A percentile compares a stretch with the other conserved stretches of the same genome.
These are phyloP conservation scores for Mariannaea sp. DNA, from an alignment of 2,329 filamentous ascomycete species.

Conservation along the genomic window DNA sequence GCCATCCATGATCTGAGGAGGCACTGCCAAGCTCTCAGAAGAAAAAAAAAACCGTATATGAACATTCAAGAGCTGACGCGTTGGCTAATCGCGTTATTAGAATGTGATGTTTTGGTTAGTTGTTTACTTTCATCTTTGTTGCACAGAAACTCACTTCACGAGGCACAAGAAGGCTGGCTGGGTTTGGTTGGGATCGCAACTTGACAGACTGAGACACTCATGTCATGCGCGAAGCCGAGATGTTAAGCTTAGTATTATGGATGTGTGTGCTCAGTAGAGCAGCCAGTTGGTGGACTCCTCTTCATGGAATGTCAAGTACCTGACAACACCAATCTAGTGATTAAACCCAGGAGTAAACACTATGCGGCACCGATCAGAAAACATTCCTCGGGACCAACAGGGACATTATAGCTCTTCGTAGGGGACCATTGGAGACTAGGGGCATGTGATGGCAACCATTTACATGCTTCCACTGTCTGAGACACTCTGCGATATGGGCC, in stretches of 20 bases:
- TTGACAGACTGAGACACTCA: neutral
- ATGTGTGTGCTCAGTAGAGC: neutral
- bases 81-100: too few species aligned
- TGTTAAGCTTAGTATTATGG: neutral
- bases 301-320: neutral
- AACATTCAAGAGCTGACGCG: too few species aligned
- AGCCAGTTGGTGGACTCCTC: too few species aligned
- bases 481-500: neutral
- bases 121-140: too few species aligned
- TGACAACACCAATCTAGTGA: neutral
- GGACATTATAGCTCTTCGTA: too few species aligned
- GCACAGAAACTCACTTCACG: neutral
- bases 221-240: neutral
- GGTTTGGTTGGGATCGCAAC: neutral
- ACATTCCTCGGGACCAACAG: neutral
- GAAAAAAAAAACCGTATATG: too few species aligned
- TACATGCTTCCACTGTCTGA: neutral
- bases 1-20: too few species aligned
- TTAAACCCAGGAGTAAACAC: neutral
- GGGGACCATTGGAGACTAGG: neutral
- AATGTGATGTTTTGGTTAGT: too few species aligned
- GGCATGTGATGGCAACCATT: neutral
- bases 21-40: too few species aligned
- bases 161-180: neutral
- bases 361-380: neutral